Base-by-base conservation (phyloP, 1,284 basidiomycete genomes). In the Cronartium ribicola region DNA sequence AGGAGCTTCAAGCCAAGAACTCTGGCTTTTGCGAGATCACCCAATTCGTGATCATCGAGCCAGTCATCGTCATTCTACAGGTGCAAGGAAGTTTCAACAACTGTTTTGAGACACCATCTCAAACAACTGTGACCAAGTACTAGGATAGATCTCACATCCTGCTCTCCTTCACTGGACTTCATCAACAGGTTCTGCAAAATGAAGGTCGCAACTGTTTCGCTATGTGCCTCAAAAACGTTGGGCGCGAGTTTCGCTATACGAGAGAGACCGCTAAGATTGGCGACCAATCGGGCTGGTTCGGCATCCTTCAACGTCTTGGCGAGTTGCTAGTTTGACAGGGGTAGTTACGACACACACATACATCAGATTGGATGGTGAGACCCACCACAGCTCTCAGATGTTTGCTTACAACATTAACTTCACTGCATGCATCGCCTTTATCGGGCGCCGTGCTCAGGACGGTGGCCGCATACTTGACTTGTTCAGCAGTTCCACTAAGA, bases 391-490 rank as follows among this genome's bases (percentile, higher is more conserved):
- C 22, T 57, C 20, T 22, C 39, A 22, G 29, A 36, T 37, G 2
- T 29, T 67, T 36, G 37, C 64, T 72, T 67, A 93, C 93, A 76
- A 90, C 86, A 60, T 92, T 84, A 0, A 85, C 76, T 0, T 85
- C 84, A 4, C 86, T 84, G 13, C 84, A 83, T 55, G 87, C 83
- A 75, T 85, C 86, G 57, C 84, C 84, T 76, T 85, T 84, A 1
- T 51, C 75, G 10, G 55, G 65, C 17, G 80, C 79, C 17, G 80
- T 77, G 0, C 89, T 87, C 8, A 97, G 79, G 63, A 94, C 83
- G 36, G 92, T 87, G 0, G 91, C 87, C 0, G 93, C 91, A 81
- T 91, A 94, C 81, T 98, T 98, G 22, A 93, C 90, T 78, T 90
- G 88, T 20, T 86, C 84, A 20, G 84, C 83, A 43, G 89, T 87